phyloP scores from a whole-genome alignment of 495 filamentous ascomycete species.

The Hyaloscypha hepaticicola region DNA sequence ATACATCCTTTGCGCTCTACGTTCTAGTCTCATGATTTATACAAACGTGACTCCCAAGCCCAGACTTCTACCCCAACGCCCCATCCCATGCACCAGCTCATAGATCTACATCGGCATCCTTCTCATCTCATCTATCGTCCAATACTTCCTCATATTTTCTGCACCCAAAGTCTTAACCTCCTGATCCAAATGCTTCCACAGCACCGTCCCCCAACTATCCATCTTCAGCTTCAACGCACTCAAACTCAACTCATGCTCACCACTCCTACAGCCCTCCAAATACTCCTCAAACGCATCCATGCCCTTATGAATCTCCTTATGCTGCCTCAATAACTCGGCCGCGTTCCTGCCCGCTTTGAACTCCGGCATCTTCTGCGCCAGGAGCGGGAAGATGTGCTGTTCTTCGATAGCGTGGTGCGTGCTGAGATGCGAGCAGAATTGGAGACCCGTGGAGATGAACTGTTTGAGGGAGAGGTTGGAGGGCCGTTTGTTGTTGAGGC shows the following conservation, averaged over 20 bases:
- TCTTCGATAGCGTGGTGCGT: slow-evolving; percentile 88
- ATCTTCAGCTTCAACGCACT: slow-evolving; percentile 66
- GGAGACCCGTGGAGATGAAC: slow-evolving; percentile 61
- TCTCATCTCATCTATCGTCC: slow-evolving; percentile 74
- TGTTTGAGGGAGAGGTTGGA: slow-evolving; percentile 57
- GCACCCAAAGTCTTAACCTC: slow-evolving; percentile 70
- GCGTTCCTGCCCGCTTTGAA: slow-evolving; percentile 55
- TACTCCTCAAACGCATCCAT: slow-evolving; percentile 73
- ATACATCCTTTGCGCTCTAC: slow-evolving; percentile 8
- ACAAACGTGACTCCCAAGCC: background rate
- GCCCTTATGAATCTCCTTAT: slow-evolving; percentile 76
- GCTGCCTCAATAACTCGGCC: slow-evolving; percentile 71
- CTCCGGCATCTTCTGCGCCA: slow-evolving; percentile 78
- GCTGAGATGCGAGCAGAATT: slow-evolving; percentile 67
- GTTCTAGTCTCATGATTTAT: background rate
- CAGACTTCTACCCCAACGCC: background rate
- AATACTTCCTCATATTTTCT: slow-evolving; percentile 87
- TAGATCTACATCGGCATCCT: slow-evolving; percentile 67
- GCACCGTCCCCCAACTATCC: slow-evolving; percentile 60
- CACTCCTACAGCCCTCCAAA: slow-evolving; percentile 58
- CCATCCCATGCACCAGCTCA: background rate
- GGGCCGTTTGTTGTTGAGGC: slow-evolving; percentile 51
- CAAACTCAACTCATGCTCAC: slow-evolving; percentile 68
- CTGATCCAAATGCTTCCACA: slow-evolving; percentile 72
- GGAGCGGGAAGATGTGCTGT: slow-evolving; percentile 72